A percentile compares a stretch with the other conserved stretches of the same genome.
These are phyloP conservation scores for Pulveroboletus ravenelii DNA, from an alignment of 768 basidiomycete genomes.

Conservation along the genomic window DNA sequence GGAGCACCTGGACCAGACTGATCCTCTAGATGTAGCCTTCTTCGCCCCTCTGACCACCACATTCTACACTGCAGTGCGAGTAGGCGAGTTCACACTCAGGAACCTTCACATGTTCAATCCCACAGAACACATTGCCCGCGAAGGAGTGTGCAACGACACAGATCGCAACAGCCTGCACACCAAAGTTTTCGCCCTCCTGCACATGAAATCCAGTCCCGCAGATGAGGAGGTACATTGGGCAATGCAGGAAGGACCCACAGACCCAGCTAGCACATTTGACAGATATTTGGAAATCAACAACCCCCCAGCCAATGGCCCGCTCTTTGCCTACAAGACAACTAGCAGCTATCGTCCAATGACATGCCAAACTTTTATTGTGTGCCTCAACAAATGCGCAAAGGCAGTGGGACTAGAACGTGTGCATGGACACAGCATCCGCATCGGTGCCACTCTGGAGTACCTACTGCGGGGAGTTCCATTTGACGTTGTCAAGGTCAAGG, in stretches of 20 bases:
- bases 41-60: background rate
- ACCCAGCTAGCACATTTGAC: background rate
- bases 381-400: too few species aligned
- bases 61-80: background rate
- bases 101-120: background rate
- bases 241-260: background rate
- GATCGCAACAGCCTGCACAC: background rate
- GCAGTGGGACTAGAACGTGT: background rate
- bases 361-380: too few species aligned
- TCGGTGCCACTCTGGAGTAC: background rate
- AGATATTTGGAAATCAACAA: background rate
- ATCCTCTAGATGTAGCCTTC: background rate
- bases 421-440: background rate
- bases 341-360: too few species aligned
- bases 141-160: background rate
- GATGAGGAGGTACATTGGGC: background rate
- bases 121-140: background rate
- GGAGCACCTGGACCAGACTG: background rate
- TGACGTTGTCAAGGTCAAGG: background rate
- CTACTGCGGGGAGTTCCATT: fast-evolving
- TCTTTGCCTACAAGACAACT: too few species aligned
- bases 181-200: background rate
- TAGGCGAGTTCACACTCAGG: background rate
- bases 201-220: background rate
- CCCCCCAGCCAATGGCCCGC: background rate